Evolutionary conservation across 2,329 filamentous ascomycete genomes (phyloP).

Genomic region (Sporothrix globosa): DNA sequence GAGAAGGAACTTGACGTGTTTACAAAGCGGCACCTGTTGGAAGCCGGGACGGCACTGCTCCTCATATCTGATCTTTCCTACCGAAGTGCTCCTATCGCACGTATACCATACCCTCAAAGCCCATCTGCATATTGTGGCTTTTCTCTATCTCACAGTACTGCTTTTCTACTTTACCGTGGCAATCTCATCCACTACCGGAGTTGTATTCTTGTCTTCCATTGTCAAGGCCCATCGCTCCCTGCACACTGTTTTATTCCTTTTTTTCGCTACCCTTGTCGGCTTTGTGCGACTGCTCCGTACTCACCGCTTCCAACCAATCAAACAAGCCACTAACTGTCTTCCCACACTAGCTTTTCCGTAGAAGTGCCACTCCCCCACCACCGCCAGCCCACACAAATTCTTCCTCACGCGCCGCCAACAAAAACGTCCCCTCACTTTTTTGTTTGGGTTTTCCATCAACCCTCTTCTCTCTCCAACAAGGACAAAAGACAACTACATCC

Average conservation of each 20-base stretch:
- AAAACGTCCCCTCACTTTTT: slow-evolving; percentile 33
- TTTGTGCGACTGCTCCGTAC: slow-evolving; percentile 30
- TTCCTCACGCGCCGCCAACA: slow-evolving; percentile 32
- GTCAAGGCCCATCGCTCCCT: slow-evolving; percentile 3
- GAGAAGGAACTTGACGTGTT: neutral
- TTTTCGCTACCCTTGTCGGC: slow-evolving; percentile 20
- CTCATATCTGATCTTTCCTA: neutral
- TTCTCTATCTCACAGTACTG: neutral
- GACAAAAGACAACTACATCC: slow-evolving; percentile 6
- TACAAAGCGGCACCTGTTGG: neutral
- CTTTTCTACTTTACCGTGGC: no score
- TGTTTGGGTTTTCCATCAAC: slow-evolving; percentile 29
- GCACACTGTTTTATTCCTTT: slow-evolving; percentile 20
- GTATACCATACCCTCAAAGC: neutral
- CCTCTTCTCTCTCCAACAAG: slow-evolving; percentile 23
- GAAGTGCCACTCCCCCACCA: slow-evolving; percentile 27
- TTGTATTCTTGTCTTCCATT: slow-evolving; percentile 2
- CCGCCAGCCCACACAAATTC: slow-evolving; percentile 33
- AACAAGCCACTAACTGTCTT: slow-evolving; percentile 29
- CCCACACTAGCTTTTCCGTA: slow-evolving; percentile 31
- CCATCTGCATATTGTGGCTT: neutral
- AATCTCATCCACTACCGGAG: neutral
- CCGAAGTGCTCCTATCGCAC: neutral
- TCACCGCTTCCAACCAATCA: slow-evolving; percentile 33
- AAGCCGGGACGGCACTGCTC: no score